These are phyloP conservation scores for Saksenaea oblongispora DNA, from an alignment of 371 early-diverging fungal species.

Conservation along the genomic window DNA sequence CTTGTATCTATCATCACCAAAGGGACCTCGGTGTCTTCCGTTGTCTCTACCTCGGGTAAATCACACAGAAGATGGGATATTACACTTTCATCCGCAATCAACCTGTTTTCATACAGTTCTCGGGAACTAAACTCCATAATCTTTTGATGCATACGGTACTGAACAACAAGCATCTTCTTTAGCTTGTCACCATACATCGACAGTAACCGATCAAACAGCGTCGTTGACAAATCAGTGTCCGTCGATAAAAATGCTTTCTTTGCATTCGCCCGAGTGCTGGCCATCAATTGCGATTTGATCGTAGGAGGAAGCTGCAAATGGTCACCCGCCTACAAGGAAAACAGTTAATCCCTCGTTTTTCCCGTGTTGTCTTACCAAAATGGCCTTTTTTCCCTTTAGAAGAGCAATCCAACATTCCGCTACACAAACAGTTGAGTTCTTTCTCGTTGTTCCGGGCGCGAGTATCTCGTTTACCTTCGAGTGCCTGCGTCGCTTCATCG, in stretches of 20 bases:
- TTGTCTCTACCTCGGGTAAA: constrained; percentile 52
- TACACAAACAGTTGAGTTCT: neutral
- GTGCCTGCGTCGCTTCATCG: constrained; percentile 93
- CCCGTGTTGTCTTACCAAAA: constrained; percentile 52
- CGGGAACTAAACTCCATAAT: constrained; percentile 83
- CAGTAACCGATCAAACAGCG: constrained; percentile 77
- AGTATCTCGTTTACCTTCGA: constrained; percentile 61
- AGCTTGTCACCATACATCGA: constrained; percentile 53
- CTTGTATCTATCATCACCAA: constrained; percentile 80
- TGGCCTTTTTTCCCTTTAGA: constrained; percentile 73
- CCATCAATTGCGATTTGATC: constrained; percentile 50
- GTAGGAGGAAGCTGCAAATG: constrained; percentile 93
- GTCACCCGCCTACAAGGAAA: constrained; percentile 80
- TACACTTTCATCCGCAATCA: constrained; percentile 72
- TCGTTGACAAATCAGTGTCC: constrained; percentile 36
- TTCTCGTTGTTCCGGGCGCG: neutral
- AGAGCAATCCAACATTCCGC: constrained; percentile 92
- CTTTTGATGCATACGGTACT: constrained; percentile 87
- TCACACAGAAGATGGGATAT: constrained; percentile 66
- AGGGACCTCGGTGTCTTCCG: constrained; percentile 64
- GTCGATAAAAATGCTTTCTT: constrained; percentile 23
- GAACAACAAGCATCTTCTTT: constrained; percentile 73
- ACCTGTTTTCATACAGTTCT: constrained; percentile 61
- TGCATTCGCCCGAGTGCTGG: neutral
- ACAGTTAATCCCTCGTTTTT: neutral